Evolutionary conservation across 2,329 filamentous ascomycete species (phyloP), one percentile per base, ranked within the genome.

Genomic region (Neopestalotiopsis sp.): DNA sequence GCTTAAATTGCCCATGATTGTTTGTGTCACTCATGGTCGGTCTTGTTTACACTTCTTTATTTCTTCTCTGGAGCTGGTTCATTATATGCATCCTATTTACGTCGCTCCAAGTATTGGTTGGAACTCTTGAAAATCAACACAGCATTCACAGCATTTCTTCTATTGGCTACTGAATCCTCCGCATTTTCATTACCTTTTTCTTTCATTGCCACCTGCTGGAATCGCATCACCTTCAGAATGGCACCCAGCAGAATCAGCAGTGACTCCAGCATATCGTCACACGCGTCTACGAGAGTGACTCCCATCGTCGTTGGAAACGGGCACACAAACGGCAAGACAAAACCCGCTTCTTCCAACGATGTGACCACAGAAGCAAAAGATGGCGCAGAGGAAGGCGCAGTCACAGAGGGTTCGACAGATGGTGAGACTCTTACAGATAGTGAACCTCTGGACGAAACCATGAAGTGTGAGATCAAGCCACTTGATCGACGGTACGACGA

Each of bases 381-480:
- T 30, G 59, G 38, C 9, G 17, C n/a, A 17, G 38, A 62, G 59
- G 7, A 14, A 34, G 34, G 38, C 14, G 17, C 59, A 40, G 30
- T 2, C 6, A 34, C 32, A 42, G 62, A 65, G 5, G 53, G 38
- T 28, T 49, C 72, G 34, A 56, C 49, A 63, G 56, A 67, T 5
- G 34, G 66, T 7, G 53, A 59, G 30, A 10, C 12, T 10, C 20
- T 24, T 20, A 56, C 49, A 63, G 56, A 67, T 5, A 30, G 66
- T 7, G 53, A 59, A 28, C 63, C 66, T 20, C 38, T 61, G 1
- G 62, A 61, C 20, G 49, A 65, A 30, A 56, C 40, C 58, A 77
- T 79, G 75, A 77, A 76, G 65, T 79, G 76, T 64, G 72, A 76
- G 59, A 72, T 77, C 67, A 75, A 74, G 68, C 71, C 76, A 28